Percentiles rank a stretch among this genome's conserved stretches.
Evolutionary conservation across 2,329 filamentous ascomycete species (phyloP).

Genomic region (Tolypocladium amazonense): DNA sequence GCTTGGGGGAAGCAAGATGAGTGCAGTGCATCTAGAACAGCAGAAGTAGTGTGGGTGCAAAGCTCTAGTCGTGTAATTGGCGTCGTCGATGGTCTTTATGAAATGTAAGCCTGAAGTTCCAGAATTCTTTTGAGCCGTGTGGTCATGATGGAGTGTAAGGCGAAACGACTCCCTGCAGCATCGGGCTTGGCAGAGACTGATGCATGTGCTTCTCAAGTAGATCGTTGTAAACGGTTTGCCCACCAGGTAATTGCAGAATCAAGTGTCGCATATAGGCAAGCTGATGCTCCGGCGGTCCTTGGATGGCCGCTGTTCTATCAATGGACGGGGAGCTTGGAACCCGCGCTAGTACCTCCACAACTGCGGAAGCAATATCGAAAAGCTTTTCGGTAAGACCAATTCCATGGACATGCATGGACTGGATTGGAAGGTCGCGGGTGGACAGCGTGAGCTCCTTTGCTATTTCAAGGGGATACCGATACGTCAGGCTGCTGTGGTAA

Average conservation of each 20-base stretch:
- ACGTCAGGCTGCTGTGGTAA: constrained; percentile 24
- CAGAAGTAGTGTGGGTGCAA: not conserved
- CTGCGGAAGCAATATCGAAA: constrained; percentile 32
- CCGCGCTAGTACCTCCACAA: constrained; percentile 32
- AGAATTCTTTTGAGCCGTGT: not conserved
- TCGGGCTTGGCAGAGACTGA: constrained; percentile 17
- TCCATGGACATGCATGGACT: constrained; percentile 30
- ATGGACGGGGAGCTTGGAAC: constrained; percentile 21
- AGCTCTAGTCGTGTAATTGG: not conserved
- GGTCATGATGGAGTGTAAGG: not conserved
- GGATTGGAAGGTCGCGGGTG: constrained; percentile 24
- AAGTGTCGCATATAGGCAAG: constrained; percentile 24
- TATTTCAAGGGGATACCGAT: constrained; percentile 30
- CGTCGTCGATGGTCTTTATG: not conserved
- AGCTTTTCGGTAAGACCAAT: constrained; percentile 36
- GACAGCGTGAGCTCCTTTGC: constrained; percentile 28
- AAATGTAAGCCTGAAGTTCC: not conserved
- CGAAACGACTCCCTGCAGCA: not conserved
- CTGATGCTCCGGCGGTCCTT: constrained; percentile 23
- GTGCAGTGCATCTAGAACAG: not conserved
- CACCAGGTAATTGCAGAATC: constrained; percentile 27
- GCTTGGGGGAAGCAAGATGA: not conserved
- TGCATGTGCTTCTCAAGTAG: constrained; percentile 29
- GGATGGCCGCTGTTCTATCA: constrained; percentile 12
- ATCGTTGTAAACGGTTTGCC: constrained; percentile 24